Evolutionary conservation across 1,139 yeast species (phyloP).

Genomic region (Suzukiozyma palmioleophila): DNA sequence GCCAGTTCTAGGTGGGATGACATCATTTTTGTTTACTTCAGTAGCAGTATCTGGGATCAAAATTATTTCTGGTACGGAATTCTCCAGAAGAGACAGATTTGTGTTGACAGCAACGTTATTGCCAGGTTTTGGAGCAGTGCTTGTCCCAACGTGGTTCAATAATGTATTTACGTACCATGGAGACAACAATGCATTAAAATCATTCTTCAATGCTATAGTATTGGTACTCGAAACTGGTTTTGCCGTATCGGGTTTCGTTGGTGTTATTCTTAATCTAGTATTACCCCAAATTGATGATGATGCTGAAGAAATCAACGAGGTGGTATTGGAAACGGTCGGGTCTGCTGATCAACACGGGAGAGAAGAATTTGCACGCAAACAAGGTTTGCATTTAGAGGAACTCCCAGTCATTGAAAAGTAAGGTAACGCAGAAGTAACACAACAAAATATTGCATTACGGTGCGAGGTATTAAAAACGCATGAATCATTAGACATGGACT

Average conservation of each 20-base stretch:
- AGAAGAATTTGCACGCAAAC: slow-evolving; percentile 34
- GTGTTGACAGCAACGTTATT: slow-evolving; percentile 70
- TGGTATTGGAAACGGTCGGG: slow-evolving; percentile 44
- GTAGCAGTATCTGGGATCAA: slow-evolving; percentile 88
- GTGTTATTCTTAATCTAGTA: slow-evolving; percentile 64
- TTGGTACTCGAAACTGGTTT: slow-evolving; percentile 86
- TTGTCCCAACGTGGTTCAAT: slow-evolving; percentile 74
- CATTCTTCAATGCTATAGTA: slow-evolving; percentile 75
- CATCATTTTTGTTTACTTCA: slow-evolving; percentile 79
- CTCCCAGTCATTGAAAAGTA: too few relatives aligned
- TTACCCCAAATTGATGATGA: slow-evolving; percentile 75
- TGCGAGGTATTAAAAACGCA: too few relatives aligned
- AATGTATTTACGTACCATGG: slow-evolving; percentile 76
- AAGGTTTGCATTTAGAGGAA: slow-evolving; percentile 25
- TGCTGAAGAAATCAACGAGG: slow-evolving; percentile 47
- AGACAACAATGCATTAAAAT: slow-evolving; percentile 53
- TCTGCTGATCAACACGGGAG: slow-evolving; percentile 41
- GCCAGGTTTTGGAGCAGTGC: slow-evolving; percentile 75
- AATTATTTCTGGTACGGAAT: slow-evolving; percentile 69
- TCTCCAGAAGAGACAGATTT: slow-evolving; percentile 85
- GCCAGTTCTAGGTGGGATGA: slow-evolving; percentile 89
- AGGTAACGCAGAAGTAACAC: background rate
- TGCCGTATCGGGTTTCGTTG: slow-evolving; percentile 77
- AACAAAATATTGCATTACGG: background rate
- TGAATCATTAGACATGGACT: too few relatives aligned